Conservation (phyloP, 352 stramenopile genomes). For the Phytophthora pseudosyringae region DNA sequence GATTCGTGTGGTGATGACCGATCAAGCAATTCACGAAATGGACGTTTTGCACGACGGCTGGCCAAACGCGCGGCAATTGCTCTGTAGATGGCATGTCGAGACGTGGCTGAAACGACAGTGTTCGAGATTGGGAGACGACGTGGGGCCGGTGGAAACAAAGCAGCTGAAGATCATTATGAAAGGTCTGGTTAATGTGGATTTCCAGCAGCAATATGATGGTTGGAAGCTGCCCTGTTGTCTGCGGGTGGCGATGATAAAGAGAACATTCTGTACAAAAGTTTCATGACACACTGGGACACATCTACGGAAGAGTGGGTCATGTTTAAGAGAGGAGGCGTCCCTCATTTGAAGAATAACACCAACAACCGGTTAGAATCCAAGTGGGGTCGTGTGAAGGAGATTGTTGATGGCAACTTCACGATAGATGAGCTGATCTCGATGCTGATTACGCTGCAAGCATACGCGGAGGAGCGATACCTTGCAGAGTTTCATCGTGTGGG, state of each 20-base stretch:
- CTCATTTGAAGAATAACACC: constrained; percentile 12
- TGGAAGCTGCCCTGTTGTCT: neutral
- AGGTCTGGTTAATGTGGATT: neutral
- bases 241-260: too few species aligned
- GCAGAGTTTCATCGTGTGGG: constrained; percentile 7
- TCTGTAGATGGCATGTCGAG: constrained; percentile 10
- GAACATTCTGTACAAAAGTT: neutral
- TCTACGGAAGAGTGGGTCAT: constrained; percentile 10
- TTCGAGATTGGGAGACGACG: neutral
- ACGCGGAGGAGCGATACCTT: constrained; percentile 8
- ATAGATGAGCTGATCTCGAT: constrained; percentile 12
- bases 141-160: neutral
- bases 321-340: constrained; percentile 3
- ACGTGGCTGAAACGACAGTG: constrained; percentile 12
- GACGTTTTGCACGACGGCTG: too few species aligned
- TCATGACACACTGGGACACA: constrained; percentile 6
- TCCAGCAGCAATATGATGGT: constrained; percentile 3
- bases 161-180: constrained; percentile 1
- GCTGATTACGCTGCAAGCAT: constrained; percentile 12
- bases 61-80: neutral
- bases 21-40: too few species aligned
- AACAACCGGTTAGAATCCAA: constrained; percentile 14
- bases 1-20: too few species aligned
- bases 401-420: neutral
- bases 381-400: constrained; percentile 13